These are phyloP conservation scores for Colletotrichum coccodes DNA, from an alignment of 2,329 filamentous ascomycete species.

Conservation along the genomic window DNA sequence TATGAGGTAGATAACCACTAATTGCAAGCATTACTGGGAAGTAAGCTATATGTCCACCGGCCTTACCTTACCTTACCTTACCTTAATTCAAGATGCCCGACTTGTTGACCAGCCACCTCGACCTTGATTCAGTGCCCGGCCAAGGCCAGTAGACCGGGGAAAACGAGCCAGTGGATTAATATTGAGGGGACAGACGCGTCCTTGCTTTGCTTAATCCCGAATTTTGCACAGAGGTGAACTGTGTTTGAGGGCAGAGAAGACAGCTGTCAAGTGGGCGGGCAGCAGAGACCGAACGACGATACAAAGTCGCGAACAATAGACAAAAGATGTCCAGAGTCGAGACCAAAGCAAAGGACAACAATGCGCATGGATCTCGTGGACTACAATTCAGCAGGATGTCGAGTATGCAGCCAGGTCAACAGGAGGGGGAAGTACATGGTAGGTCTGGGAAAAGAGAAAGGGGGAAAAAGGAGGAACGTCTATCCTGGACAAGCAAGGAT, in stretches of 20 bases:
- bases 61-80: background rate
- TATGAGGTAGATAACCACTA: too few relatives aligned
- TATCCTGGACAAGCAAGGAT: background rate
- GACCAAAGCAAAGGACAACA: background rate
- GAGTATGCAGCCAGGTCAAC: background rate
- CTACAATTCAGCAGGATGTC: background rate
- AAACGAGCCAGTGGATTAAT: background rate
- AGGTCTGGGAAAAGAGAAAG: background rate
- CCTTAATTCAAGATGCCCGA: background rate
- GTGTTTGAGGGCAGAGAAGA: background rate
- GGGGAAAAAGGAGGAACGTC: background rate
- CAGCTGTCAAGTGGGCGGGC: background rate
- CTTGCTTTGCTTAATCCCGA: background rate
- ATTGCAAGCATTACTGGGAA: too few relatives aligned
- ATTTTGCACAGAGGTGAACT: background rate
- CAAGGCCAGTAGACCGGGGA: background rate
- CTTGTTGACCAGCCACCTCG: background rate
- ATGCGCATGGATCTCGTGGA: background rate
- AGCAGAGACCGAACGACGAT: background rate
- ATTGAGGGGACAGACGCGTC: background rate
- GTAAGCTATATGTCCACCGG: background rate
- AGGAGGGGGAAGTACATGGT: too few relatives aligned
- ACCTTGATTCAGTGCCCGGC: background rate
- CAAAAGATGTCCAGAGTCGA: background rate
- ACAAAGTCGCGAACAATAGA: background rate